Base-by-base conservation (phyloP, 2,329 filamentous ascomycete genomes). In the Aspergillus amoenus region DNA sequence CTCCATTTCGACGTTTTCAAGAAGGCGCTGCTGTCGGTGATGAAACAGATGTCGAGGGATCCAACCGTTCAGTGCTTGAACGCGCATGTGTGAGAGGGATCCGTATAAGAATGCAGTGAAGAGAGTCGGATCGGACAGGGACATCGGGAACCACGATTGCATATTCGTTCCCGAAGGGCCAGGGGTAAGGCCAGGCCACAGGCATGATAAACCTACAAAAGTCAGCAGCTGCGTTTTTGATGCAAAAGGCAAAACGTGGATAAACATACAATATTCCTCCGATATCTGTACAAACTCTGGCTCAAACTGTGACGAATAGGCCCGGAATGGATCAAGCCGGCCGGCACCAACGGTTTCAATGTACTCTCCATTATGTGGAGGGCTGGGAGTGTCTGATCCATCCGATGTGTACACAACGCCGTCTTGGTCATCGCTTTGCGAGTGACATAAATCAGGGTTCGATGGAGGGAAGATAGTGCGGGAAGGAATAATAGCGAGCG, bases 51-150 rank as follows among this genome's bases (percentile, higher is more conserved):
- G 55, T 2, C 55, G 56, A 0, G 67, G 61, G 6, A 67, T 61
- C 59, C 62, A 64, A 5, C 58, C 54, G 17, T 71, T 70, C 37
- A 69, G 24, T 61, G 66, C 70, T 42, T 69, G 66, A 5, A 70
- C 66, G 18, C 69, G 68, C 40, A 68, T 67, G 39, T 73, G 71
- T 17, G 69, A 72, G 2, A 73, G 58, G 1, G 70, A 65, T 3
- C 66, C 67, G 47, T 66, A 71, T 43, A 72, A 59, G 51, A 73
- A 70, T 3, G 71, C 68, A 2, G 66, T 68, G 22, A 71, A 72
- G 17, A 73, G 56, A 5, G 66, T 66, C 0, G 65, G 65, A 37
- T 72, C 68, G 1, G 62, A 58, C 27, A 71, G 53, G 1, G 70
- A 66, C 12, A 73, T 61, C 5, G 69, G 64, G 41, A 72, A 70